Conservation (phyloP, 78 protist genomes). For the Abeoforma whisleri region DNA sequence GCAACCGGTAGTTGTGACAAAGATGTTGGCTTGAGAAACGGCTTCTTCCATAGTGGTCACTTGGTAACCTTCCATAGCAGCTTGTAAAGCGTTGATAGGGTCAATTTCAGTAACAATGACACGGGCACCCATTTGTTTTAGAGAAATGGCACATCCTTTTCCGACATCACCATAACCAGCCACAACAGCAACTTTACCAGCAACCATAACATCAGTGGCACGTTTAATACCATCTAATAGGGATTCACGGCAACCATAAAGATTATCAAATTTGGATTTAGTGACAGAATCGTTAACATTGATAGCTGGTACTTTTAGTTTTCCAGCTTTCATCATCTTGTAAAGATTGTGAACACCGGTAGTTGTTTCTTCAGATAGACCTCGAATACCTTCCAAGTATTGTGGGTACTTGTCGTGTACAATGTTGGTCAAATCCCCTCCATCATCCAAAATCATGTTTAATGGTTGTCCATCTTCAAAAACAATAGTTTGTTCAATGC, state of each 20-base stretch:
- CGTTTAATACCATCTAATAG: conserved; percentile 96
- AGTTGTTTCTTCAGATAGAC: conserved; percentile 99
- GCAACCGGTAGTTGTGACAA: conserved; percentile 97
- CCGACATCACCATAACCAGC: conserved; percentile 99
- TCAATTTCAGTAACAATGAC: conserved; percentile 95
- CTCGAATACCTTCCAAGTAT: conserved; percentile 68
- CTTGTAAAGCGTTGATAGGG: conserved; percentile 99
- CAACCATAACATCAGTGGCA: conserved; percentile 98
- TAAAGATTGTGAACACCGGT: conserved; percentile 97
- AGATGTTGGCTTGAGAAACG: conserved; percentile 68
- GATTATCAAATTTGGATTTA: conserved; percentile 98
- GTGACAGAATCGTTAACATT: conserved; percentile 98
- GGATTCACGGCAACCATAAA: conserved; percentile 97
- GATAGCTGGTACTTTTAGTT: conserved; percentile 92
- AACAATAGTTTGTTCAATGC: conserved; percentile 77
- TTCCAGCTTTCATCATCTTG: conserved; percentile 70
- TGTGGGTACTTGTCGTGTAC: conserved; percentile 79
- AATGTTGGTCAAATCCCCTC: conserved; percentile 95
- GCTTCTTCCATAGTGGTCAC: conserved; percentile 84
- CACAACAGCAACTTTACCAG: conserved; percentile 89
- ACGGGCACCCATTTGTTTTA: conserved; percentile 81
- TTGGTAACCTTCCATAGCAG: conserved; percentile 90
- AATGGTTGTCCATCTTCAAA: conserved; percentile 74
- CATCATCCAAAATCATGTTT: conserved; percentile 94
- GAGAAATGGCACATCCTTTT: conserved; percentile 90